Conservation (phyloP, 2,329 filamentous ascomycete species). For the Trichoderma sp. region DNA sequence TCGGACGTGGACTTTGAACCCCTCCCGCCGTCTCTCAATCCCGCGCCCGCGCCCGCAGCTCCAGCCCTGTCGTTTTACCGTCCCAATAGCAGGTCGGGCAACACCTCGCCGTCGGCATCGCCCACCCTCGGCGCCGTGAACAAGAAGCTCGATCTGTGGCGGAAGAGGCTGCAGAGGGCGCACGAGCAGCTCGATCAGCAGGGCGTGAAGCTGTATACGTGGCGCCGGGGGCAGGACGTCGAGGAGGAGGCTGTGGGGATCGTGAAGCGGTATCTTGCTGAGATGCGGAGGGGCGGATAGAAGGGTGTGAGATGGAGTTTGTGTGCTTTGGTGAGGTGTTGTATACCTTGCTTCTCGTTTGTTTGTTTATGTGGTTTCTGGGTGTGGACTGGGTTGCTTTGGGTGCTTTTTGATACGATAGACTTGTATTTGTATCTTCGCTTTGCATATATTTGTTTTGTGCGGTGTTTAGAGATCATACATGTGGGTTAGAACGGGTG, state of each 20-base stretch:
- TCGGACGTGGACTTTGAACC: constrained; percentile 49
- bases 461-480: background rate
- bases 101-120: constrained; percentile 41
- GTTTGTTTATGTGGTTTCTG: background rate
- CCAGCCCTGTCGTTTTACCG: constrained; percentile 33
- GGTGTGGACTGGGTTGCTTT: constrained; percentile 1
- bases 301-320: background rate
- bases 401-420: background rate
- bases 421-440: constrained; percentile 8
- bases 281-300: constrained; percentile 38
- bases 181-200: constrained; percentile 63
- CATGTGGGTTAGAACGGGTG: constrained; percentile 3
- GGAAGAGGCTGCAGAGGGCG: constrained; percentile 65
- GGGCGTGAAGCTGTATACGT: constrained; percentile 70
- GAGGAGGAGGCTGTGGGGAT: constrained; percentile 66
- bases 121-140: constrained; percentile 49
- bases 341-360: background rate
- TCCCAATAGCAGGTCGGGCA: constrained; percentile 39
- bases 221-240: constrained; percentile 73
- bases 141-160: constrained; percentile 75
- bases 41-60: constrained; percentile 30
- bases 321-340: background rate
- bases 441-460: background rate
- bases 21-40: constrained; percentile 39
- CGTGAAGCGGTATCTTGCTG: constrained; percentile 57